These are phyloP conservation scores for Leishmania gerbilli DNA, from an alignment of 208 protist species.

Conservation along the genomic window DNA sequence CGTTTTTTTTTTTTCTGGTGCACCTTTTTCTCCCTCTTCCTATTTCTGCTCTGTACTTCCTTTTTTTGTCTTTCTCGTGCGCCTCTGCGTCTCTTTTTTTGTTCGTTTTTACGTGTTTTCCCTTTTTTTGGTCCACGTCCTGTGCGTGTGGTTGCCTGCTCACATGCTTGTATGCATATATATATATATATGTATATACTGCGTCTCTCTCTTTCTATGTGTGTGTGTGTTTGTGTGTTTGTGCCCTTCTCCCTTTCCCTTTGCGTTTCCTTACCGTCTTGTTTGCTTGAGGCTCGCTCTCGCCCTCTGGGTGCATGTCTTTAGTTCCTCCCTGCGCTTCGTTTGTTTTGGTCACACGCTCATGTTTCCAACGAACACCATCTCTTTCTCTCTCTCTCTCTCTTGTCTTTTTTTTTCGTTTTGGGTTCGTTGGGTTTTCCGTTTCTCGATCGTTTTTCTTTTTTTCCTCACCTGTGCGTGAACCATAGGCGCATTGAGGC, in stretches of 20 bases:
- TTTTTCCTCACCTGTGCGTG: neutral
- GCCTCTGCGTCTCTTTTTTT: neutral
- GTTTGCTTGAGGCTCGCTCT: no score
- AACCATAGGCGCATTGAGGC: neutral
- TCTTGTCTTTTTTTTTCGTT: neutral
- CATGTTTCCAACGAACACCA: neutral
- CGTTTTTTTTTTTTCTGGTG: constrained; percentile 7
- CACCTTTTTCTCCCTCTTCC: neutral
- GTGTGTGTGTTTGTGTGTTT: neutral
- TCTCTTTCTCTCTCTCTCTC: neutral
- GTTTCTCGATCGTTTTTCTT: constrained; percentile 1
- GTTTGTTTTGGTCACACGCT: neutral
- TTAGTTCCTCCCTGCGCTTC: neutral
- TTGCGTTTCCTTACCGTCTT: neutral
- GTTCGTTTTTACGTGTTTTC: neutral
- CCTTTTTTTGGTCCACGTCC: neutral
- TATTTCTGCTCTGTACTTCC: neutral
- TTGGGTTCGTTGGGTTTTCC: neutral
- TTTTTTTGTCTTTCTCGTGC: neutral
- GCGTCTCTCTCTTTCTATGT: neutral
- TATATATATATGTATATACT: no score
- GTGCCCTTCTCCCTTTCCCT: neutral
- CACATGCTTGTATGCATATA: neutral
- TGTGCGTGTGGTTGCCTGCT: neutral
- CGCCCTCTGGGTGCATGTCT: no score